These are phyloP conservation scores for Lyophyllum semitale DNA, from an alignment of 768 basidiomycete species.

Conservation along the genomic window DNA sequence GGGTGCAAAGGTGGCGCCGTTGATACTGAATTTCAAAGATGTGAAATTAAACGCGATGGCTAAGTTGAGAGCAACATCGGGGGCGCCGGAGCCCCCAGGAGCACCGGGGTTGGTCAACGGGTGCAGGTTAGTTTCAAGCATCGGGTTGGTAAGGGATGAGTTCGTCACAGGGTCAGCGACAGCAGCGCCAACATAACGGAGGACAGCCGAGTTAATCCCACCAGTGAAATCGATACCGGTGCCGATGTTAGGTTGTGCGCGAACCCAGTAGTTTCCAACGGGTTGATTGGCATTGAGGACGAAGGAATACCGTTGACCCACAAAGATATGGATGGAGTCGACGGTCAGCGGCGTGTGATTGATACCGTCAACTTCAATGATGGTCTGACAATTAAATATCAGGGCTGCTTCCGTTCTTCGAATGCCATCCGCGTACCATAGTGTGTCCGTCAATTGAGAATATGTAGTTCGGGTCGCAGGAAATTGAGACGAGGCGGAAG, in stretches of 20 bases:
- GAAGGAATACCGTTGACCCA: constrained; percentile 37
- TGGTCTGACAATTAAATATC: constrained; percentile 24
- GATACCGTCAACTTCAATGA: constrained; percentile 42
- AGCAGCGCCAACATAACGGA: no score
- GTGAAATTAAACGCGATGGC: no score
- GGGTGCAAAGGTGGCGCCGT: no score
- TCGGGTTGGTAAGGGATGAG: no score
- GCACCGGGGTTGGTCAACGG: no score
- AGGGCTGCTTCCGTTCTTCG: not conserved
- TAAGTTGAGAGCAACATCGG: no score
- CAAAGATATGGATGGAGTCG: constrained; percentile 37
- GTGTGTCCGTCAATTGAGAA: constrained; percentile 35
- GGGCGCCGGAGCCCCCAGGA: no score
- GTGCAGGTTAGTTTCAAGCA: no score
- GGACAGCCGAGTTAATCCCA: no score
- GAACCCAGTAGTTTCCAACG: constrained; percentile 46
- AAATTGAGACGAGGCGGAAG: constrained; percentile 46
- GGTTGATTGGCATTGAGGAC: constrained; percentile 38
- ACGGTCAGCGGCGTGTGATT: constrained; percentile 35
- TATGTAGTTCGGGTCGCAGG: constrained; percentile 39
- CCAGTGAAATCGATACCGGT: no score
- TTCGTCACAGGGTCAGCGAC: no score
- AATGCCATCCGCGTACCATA: constrained; percentile 10
- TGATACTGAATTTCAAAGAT: no score
- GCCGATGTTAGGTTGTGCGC: constrained; percentile 36